A percentile compares a stretch with the other conserved stretches of the same genome.
Evolutionary conservation across 495 filamentous ascomycete genomes (phyloP).

Genomic region (Penicillium arizonense): DNA sequence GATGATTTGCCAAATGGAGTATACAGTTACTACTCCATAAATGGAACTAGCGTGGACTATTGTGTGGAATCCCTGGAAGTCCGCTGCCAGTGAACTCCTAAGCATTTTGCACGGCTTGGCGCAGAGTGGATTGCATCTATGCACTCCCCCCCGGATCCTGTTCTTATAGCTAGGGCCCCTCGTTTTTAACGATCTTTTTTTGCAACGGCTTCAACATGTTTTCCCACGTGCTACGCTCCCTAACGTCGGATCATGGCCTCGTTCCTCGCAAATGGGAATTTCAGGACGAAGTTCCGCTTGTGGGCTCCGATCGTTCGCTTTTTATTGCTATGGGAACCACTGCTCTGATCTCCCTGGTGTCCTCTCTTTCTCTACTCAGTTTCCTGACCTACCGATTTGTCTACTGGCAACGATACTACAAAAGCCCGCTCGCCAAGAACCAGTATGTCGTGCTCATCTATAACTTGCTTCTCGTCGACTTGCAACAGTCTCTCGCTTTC

Average conservation of each 20-base stretch:
- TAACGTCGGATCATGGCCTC: slow-evolving; percentile 10
- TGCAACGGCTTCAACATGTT: slow-evolving; percentile 11
- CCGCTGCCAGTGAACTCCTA: background rate
- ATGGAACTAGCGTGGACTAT: slow-evolving; percentile 1
- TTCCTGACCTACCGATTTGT: slow-evolving; percentile 59
- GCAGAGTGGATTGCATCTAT: background rate
- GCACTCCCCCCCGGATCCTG: background rate
- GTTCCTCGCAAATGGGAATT: slow-evolving; percentile 23
- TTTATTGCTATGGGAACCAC: slow-evolving; percentile 57
- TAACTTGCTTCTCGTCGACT: slow-evolving; percentile 69
- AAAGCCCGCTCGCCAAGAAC: slow-evolving; percentile 46
- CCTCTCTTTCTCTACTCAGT: slow-evolving; percentile 48
- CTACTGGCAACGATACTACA: slow-evolving; percentile 52
- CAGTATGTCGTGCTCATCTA: slow-evolving; percentile 74
- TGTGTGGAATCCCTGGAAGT: slow-evolving; percentile 9
- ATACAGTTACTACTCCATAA: slow-evolving; percentile 1
- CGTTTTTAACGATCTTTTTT: background rate
- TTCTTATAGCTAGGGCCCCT: slow-evolving; percentile 3
- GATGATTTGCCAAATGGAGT: slow-evolving; percentile 1
- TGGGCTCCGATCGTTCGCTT: slow-evolving; percentile 32
- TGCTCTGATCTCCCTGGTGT: slow-evolving; percentile 55
- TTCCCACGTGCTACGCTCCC: slow-evolving; percentile 16
- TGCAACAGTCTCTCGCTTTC: slow-evolving; percentile 70
- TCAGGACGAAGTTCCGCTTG: slow-evolving; percentile 13
- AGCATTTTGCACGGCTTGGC: background rate